Conservation (phyloP, 306 rosid genomes). For the Astragalus glycyphyllos region DNA sequence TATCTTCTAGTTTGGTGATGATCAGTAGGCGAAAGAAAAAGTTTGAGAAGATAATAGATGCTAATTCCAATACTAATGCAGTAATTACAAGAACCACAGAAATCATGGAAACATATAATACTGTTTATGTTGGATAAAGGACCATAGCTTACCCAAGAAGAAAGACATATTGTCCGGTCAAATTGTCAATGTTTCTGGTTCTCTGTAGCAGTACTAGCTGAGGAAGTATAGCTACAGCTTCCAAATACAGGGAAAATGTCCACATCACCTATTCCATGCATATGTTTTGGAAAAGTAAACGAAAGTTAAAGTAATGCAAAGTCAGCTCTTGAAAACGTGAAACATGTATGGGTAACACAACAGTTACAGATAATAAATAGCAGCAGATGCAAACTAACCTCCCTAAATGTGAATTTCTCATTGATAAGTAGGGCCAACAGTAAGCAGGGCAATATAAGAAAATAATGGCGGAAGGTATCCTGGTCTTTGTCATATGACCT, state of each 20-base stretch:
- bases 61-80: conserved; percentile 10
- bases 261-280: conserved; percentile 75
- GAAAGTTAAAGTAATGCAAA: conserved; percentile 21
- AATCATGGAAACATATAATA: conserved; percentile 10
- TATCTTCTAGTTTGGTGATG: conserved; percentile 17
- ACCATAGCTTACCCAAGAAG: conserved; percentile 76
- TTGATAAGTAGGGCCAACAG: conserved; percentile 70
- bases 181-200: conserved; percentile 91
- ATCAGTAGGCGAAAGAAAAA: conserved; percentile 36
- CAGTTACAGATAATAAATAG: conserved; percentile 13
- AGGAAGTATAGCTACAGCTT: conserved; percentile 95
- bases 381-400: conserved; percentile 57
- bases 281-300: conserved; percentile 22
- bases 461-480: conserved; percentile 79
- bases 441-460: conserved; percentile 76
- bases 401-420: conserved; percentile 78
- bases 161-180: conserved; percentile 88
- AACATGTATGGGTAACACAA: conserved; percentile 16
- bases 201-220: conserved; percentile 82
- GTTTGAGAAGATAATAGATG: conserved; percentile 26
- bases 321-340: conserved; percentile 30
- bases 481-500: conserved; percentile 90
- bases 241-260: conserved; percentile 87
- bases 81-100: conserved; percentile 16
- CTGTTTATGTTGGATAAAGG: conserved; percentile 24